Evolutionary conservation across 805 yeast species (phyloP).

Genomic region (Vanderwaltozyma verrucispora): DNA sequence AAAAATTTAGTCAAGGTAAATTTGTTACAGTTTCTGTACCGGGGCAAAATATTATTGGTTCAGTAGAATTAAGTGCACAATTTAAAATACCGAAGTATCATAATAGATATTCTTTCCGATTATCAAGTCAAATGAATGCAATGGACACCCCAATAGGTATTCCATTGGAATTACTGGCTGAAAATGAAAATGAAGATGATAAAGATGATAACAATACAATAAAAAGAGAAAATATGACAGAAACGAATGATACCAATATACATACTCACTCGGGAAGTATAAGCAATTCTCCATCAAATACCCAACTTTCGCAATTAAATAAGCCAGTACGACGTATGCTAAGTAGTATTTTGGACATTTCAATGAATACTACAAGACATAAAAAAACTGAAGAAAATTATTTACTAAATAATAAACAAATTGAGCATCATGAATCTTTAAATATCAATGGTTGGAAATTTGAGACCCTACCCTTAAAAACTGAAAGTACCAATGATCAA

Average conservation of each 20-base stretch:
- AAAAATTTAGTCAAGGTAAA: slow-evolving; percentile 17
- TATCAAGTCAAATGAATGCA: slow-evolving; percentile 19
- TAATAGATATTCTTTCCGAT: slow-evolving; percentile 22
- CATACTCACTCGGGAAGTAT: too few species aligned
- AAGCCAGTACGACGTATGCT: slow-evolving; percentile 16
- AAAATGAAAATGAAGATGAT: neutral
- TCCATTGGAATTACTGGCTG: neutral
- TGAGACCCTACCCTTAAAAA: slow-evolving; percentile 19
- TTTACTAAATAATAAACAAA: neutral
- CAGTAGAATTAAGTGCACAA: slow-evolving; percentile 23
- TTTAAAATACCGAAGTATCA: slow-evolving; percentile 27
- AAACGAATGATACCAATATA: too few species aligned
- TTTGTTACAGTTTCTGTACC: slow-evolving; percentile 18
- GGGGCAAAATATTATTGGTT: slow-evolving; percentile 24
- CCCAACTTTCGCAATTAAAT: neutral
- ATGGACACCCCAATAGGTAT: slow-evolving; percentile 18
- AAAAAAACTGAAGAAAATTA: slow-evolving; percentile 4
- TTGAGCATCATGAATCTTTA: slow-evolving; percentile 6
- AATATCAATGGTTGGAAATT: slow-evolving; percentile 27
- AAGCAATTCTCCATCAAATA: neutral
- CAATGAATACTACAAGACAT: neutral
- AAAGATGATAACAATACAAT: neutral
- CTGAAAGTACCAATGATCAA: slow-evolving; percentile 8
- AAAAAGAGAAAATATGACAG: too few species aligned
- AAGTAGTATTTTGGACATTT: slow-evolving; percentile 13